These are phyloP conservation scores for Penicillium sp. DNA, from an alignment of 2,329 filamentous ascomycete species.

Conservation along the genomic window DNA sequence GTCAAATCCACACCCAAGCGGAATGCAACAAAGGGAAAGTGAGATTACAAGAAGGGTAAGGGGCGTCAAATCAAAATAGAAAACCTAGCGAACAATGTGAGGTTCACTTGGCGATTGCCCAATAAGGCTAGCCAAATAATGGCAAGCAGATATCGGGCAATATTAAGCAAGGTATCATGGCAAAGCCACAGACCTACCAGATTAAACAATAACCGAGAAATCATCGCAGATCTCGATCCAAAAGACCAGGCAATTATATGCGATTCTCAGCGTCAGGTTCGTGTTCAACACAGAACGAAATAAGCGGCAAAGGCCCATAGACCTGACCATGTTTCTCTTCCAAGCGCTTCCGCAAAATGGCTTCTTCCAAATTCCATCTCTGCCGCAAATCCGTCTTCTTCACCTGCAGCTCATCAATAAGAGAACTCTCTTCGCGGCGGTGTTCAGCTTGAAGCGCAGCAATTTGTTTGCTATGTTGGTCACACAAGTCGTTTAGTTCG, in stretches of 20 bases:
- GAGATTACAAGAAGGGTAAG: conserved; percentile 22
- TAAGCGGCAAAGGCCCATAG: conserved; percentile 41
- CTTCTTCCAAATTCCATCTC: conserved; percentile 45
- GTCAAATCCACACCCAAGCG: conserved; percentile 4
- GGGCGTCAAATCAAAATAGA: conserved; percentile 30
- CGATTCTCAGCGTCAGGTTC: conserved; percentile 9
- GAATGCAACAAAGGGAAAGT: neutral
- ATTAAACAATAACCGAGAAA: neutral
- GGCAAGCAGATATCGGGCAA: neutral
- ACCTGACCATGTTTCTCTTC: conserved; percentile 36
- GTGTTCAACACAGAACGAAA: conserved; percentile 32
- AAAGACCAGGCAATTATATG: neutral
- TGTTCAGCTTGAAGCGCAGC: conserved; percentile 37
- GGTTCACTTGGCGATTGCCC: neutral
- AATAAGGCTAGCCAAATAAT: neutral
- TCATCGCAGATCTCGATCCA: neutral
- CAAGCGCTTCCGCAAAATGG: conserved; percentile 40
- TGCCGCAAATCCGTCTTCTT: conserved; percentile 37
- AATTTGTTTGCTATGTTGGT: conserved; percentile 33
- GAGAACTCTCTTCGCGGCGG: conserved; percentile 31
- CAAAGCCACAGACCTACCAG: neutral
- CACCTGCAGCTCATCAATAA: conserved; percentile 32
- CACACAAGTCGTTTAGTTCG: conserved; percentile 37
- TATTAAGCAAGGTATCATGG: conserved; percentile 12
- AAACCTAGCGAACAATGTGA: conserved; percentile 8